phyloP scores from a whole-genome alignment of 176 grass and related monocot species.

The Pharus latifolius region DNA sequence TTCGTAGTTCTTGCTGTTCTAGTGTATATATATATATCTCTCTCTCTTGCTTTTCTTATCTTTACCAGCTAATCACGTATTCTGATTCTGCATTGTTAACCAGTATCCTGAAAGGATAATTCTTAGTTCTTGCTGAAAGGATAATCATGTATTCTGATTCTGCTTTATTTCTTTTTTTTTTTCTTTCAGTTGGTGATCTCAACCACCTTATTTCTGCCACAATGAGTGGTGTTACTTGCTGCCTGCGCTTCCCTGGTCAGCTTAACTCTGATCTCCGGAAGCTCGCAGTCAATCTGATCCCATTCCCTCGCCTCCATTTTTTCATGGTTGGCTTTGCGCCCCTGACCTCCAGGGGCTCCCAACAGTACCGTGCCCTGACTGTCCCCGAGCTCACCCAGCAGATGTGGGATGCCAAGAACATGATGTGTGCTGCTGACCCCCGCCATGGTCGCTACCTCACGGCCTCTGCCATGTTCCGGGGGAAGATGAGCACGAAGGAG shows the following conservation, averaged over 20 bases:
- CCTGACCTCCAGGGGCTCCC: slow-evolving; percentile 72
- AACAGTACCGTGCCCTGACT: slow-evolving; percentile 74
- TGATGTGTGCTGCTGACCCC: slow-evolving; percentile 96
- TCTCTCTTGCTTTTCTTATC: no score
- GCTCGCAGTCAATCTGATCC: slow-evolving; percentile 73
- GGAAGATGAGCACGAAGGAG: slow-evolving; percentile 98
- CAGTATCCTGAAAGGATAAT: background rate
- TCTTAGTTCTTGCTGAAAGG: background rate
- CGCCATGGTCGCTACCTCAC: slow-evolving; percentile 76
- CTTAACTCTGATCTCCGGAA: slow-evolving; percentile 66
- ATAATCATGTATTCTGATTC: background rate
- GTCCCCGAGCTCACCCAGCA: slow-evolving; percentile 89
- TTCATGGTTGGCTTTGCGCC: slow-evolving; percentile 93
- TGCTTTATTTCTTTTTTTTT: background rate
- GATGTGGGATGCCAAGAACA: slow-evolving; percentile 99
- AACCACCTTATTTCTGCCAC: slow-evolving; percentile 88
- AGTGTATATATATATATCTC: no score
- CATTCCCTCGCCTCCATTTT: slow-evolving; percentile 89
- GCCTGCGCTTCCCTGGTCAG: slow-evolving; percentile 59
- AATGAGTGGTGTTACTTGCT: slow-evolving; percentile 83
- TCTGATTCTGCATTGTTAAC: no score
- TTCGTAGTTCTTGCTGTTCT: no score
- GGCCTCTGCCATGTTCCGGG: slow-evolving; percentile 87
- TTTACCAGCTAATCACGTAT: no score
- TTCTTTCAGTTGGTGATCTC: slow-evolving; percentile 63